Evolutionary conservation across 371 early-diverging fungal species (phyloP).

Genomic region (Mucor racemosus): DNA sequence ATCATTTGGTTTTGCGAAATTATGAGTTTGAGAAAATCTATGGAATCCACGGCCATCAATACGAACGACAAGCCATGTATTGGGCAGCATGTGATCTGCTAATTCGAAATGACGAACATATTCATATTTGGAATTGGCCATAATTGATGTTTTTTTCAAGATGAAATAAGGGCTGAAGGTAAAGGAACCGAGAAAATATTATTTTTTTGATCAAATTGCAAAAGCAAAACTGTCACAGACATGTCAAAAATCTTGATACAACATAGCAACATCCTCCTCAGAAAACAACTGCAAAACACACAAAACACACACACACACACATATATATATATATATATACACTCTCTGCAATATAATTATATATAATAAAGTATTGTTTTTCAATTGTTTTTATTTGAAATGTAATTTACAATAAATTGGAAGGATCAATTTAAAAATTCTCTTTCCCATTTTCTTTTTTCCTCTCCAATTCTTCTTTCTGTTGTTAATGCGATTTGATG

Average conservation of each 20-base stretch:
- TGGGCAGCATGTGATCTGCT: conserved; percentile 75
- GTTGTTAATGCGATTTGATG: conserved; percentile 3
- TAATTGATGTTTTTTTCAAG: conserved; percentile 20
- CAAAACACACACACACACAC: no score
- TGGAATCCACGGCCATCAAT: conserved; percentile 95
- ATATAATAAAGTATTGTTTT: background rate
- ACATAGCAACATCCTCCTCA: background rate
- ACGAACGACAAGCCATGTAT: conserved; percentile 90
- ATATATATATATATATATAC: no score
- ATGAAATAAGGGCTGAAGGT: background rate
- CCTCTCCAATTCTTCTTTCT: background rate
- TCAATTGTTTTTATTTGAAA: conserved; percentile 3
- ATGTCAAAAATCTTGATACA: background rate
- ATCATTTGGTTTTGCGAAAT: conserved; percentile 94
- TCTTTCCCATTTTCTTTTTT: background rate
- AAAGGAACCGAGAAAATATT: background rate
- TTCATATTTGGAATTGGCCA: conserved; percentile 93
- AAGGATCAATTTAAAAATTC: background rate
- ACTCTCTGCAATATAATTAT: background rate
- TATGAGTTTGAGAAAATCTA: conserved; percentile 84
- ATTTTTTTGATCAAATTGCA: no score
- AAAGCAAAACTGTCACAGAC: conserved; percentile 9
- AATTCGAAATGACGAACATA: conserved; percentile 92
- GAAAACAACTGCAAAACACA: no score
- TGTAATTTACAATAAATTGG: conserved; percentile 17